These are phyloP conservation scores for Mucor racemosus DNA, from an alignment of 371 early-diverging fungal genomes.

Conservation along the genomic window DNA sequence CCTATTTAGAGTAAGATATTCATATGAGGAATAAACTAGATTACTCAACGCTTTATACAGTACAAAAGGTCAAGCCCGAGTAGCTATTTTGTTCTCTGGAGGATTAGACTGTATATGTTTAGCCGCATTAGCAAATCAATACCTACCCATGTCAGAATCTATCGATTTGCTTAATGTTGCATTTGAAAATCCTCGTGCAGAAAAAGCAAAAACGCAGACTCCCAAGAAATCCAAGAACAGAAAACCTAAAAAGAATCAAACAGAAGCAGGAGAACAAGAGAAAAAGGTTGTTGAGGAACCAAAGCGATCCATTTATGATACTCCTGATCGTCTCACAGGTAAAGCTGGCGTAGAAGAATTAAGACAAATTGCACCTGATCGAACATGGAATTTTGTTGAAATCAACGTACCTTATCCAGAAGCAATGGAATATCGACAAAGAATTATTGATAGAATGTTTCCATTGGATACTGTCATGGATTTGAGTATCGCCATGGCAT, in stretches of 20 bases:
- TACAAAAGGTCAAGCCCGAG: constrained; percentile 47
- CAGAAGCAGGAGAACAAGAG: constrained; percentile 15
- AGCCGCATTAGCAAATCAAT: constrained; percentile 77
- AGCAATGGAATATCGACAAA: constrained; percentile 55
- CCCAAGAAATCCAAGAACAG: constrained; percentile 24
- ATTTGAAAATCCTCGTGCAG: constrained; percentile 89
- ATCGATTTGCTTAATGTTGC: constrained; percentile 96
- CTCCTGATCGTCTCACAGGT: constrained; percentile 92
- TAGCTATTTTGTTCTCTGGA: constrained; percentile 92
- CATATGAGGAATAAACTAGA: no score
- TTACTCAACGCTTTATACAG: background rate
- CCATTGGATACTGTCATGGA: constrained; percentile 96
- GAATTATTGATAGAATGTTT: constrained; percentile 74
- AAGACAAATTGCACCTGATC: constrained; percentile 62
- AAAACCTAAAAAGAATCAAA: constrained; percentile 15
- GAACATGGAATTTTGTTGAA: constrained; percentile 89
- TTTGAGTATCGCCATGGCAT: constrained; percentile 94
- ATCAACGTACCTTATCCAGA: constrained; percentile 85
- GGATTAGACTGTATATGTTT: constrained; percentile 92
- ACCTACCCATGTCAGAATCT: constrained; percentile 71
- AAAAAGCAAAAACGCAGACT: constrained; percentile 35
- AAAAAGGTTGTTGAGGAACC: constrained; percentile 3
- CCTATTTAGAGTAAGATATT: constrained; percentile 45
- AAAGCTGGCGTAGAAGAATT: constrained; percentile 67
- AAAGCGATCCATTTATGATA: constrained; percentile 62